These are phyloP conservation scores for Chaetomium olivaceum DNA, from an alignment of 2,329 filamentous ascomycete genomes.

Conservation along the genomic window DNA sequence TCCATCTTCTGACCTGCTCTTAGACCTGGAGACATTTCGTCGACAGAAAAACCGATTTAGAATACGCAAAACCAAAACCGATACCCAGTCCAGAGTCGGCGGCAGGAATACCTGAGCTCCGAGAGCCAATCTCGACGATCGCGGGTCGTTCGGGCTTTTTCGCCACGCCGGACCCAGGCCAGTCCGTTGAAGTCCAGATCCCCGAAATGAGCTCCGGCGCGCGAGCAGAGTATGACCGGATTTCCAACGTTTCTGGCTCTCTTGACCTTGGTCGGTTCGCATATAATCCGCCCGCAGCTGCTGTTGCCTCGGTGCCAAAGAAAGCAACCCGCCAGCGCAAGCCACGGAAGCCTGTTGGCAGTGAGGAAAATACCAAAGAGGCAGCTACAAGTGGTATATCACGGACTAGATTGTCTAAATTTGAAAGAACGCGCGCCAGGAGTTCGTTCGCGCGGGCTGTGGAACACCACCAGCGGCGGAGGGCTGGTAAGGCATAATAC, in stretches of 20 bases:
- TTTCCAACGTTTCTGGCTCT: neutral
- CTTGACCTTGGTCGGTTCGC: conserved; percentile 4
- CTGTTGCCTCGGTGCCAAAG: neutral
- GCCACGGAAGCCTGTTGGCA: neutral
- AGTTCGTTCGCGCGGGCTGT: conserved; percentile 11
- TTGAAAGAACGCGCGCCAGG: neutral
- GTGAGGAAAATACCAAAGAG: neutral
- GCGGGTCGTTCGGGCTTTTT: conserved; percentile 15
- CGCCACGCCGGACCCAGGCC: neutral
- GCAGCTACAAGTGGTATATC: neutral
- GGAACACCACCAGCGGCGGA: neutral
- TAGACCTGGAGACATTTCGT: neutral
- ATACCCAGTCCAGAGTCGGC: neutral
- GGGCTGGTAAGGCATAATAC: neutral
- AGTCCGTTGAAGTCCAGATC: neutral
- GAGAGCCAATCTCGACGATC: neutral
- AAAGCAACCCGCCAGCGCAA: neutral
- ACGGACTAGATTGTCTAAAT: neutral
- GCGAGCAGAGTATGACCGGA: neutral
- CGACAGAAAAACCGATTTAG: neutral
- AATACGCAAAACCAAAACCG: neutral
- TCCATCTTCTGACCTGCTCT: neutral
- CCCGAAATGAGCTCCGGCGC: neutral
- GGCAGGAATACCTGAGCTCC: neutral
- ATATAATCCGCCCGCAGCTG: neutral